phyloP scores from a whole-genome alignment of 805 yeast species.

The Spathaspora arborariae region DNA sequence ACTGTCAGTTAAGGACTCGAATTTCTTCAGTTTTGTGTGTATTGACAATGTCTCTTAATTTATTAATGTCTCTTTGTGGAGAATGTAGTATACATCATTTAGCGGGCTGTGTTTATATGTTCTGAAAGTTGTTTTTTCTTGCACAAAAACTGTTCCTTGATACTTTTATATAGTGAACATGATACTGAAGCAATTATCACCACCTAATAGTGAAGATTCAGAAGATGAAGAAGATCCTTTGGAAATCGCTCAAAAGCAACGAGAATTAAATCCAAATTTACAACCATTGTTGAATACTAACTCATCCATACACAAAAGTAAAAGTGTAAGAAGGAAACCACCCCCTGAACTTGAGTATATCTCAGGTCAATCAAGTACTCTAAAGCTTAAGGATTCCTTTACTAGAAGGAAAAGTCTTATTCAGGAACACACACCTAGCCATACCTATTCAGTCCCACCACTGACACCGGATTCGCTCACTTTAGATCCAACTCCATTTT shows the following conservation, averaged over 20 bases:
- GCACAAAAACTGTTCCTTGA: no score
- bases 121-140: no score
- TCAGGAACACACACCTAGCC: background rate
- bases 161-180: background rate
- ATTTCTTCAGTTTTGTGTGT: no score
- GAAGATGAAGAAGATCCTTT: background rate
- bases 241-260: background rate
- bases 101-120: no score
- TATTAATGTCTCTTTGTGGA: no score
- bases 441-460: background rate
- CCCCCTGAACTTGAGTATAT: background rate
- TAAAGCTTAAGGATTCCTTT: background rate
- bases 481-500: conserved; percentile 28
- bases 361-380: background rate
- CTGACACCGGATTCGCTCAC: background rate
- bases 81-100: no score
- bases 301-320: background rate
- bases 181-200: background rate
- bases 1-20: no score
- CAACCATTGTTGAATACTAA: background rate
- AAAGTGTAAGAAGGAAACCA: background rate
- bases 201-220: background rate
- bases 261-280: background rate
- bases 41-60: no score
- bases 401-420: background rate